A percentile compares a stretch with the other conserved stretches of the same genome.
These are phyloP conservation scores for Punica granatum DNA, from an alignment of 345 rosid genomes.

Conservation along the genomic window DNA sequence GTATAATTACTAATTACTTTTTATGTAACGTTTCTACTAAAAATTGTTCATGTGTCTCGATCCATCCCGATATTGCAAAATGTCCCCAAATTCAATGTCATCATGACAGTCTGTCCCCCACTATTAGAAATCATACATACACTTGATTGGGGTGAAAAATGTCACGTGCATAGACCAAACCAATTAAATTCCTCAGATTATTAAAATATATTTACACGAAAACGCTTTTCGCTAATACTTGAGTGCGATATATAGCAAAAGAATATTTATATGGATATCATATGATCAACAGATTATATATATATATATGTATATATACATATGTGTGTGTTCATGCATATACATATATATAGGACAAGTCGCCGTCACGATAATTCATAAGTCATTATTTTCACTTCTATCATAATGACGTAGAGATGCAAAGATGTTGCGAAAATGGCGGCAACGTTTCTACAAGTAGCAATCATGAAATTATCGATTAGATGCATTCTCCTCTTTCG, in stretches of 20 bases:
- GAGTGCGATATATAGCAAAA: neutral
- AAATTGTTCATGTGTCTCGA: neutral
- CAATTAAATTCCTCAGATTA: too few relatives aligned
- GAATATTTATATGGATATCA: neutral
- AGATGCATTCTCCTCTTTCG: neutral
- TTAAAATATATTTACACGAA: too few relatives aligned
- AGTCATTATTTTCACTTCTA: neutral
- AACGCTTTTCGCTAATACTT: too few relatives aligned
- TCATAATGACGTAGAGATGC: neutral
- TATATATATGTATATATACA: too few relatives aligned
- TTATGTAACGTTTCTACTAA: too few relatives aligned
- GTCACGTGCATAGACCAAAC: slow-evolving; percentile 2
- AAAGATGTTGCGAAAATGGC: neutral
- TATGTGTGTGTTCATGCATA: too few relatives aligned
- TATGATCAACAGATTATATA: neutral
- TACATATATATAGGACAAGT: neutral
- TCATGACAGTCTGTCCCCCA: slow-evolving; percentile 11
- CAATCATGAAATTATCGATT: neutral
- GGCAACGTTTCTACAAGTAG: neutral
- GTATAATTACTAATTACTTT: too few relatives aligned
- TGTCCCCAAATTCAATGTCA: slow-evolving; percentile 9
- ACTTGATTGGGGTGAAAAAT: neutral
- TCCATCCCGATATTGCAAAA: neutral
- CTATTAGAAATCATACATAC: neutral
- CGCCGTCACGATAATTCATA: neutral